A percentile compares a stretch with the other conserved stretches of the same genome.
Conservation (phyloP, 2,329 filamentous ascomycete genomes). For the Verticillium albo-atrum region DNA sequence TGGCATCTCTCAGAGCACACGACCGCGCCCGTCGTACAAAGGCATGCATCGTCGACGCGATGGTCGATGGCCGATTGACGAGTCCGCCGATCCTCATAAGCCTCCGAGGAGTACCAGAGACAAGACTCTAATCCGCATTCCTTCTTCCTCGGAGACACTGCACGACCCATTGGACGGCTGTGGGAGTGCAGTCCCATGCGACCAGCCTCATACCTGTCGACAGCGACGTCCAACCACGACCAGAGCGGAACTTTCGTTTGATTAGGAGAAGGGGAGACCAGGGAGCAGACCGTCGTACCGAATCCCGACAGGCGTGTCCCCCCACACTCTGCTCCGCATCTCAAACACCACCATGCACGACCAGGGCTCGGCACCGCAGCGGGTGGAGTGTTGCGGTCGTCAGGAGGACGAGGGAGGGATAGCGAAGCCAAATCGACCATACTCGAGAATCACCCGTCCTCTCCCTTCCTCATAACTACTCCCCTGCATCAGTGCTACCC, state of each 20-base stretch:
- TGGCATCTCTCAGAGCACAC: neutral
- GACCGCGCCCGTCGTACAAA: neutral
- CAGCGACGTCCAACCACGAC: neutral
- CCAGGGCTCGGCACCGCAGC: neutral
- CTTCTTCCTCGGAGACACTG: neutral
- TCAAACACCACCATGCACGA: neutral
- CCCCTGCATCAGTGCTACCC: neutral
- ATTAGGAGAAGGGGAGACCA: neutral
- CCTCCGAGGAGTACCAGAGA: neutral
- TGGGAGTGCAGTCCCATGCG: neutral
- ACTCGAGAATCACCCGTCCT: too few species aligned
- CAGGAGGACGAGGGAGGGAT: neutral
- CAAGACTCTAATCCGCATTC: neutral
- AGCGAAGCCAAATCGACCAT: neutral
- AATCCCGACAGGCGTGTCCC: neutral
- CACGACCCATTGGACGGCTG: neutral
- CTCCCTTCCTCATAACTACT: too few species aligned
- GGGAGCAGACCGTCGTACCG: neutral
- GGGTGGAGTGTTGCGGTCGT: neutral
- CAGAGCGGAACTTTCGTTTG: neutral
- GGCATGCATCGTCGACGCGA: neutral
- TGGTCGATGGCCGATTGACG: neutral
- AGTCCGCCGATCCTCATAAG: neutral
- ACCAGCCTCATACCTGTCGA: neutral
- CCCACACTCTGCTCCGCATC: neutral